Base-by-base conservation (phyloP, 2,329 filamentous ascomycete genomes). In the Trichoderma koningiopsis region DNA sequence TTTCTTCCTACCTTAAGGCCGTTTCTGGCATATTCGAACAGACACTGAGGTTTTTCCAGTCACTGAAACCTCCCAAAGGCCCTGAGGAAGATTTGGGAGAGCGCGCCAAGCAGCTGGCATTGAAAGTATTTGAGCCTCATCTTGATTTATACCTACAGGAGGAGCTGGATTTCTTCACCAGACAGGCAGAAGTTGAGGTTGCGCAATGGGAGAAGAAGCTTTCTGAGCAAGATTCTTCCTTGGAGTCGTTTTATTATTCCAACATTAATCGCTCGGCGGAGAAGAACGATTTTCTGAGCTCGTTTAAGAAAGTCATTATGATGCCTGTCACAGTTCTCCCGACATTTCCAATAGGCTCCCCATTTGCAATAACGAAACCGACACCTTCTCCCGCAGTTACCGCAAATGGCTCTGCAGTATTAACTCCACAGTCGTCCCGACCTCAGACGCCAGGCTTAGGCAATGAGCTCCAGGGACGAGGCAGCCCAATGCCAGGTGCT, bases 221-320 rank as follows among this genome's bases (percentile, higher is more conserved):
- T 37, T 92, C 90, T 0, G 95, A 97, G 74, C 92, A 97, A 80
- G 94, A 97, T 73, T 94, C 93, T 19, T 92, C 91, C 2, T 90
- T 92, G 0, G 96, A 99, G 80, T 96, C 92, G 0, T 97, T 96
- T 77, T 96, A 94, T 81, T 97, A 98, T 95, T 92, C 91, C 29
- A 97, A 94, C 77, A 89, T 98, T 76, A 97, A 95, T 77, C 88
- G 96, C 31, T 94, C 97, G 78, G 96, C 94, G 0, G 96, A 96
- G 72, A 99, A 99, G 81, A 93, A 94, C 73, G 96, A 99, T 78
- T 99, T 99, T 75, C 78, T 99, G 71, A 96, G 91, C 57, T 97
- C 94, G 0, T 99, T 99, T 84, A 97, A 94, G 77, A 98, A 98
- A 79, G 96, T 99, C 10, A 92, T 99, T 72, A 97, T 99, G 94